Conservation (phyloP, 345 rosid genomes). For the Gynandropsis gynandra region DNA sequence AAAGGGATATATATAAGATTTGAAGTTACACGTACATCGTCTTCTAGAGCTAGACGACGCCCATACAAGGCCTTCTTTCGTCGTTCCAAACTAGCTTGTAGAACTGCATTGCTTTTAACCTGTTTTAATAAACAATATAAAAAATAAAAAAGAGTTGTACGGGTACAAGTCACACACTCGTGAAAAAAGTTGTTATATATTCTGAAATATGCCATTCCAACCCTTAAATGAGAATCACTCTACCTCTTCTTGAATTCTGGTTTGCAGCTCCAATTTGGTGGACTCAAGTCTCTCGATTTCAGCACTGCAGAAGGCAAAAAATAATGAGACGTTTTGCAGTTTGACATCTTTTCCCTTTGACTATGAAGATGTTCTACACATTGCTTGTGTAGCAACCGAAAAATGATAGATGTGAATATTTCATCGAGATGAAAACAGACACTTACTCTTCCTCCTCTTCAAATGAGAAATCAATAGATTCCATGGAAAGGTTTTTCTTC, state of each 20-base stretch:
- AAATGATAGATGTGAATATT: conserved; percentile 16
- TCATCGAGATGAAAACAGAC: conserved; percentile 20
- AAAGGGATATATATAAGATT: background rate
- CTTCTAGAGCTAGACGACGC: conserved; percentile 64
- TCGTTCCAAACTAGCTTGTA: conserved; percentile 52
- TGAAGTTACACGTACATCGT: conserved; percentile 47
- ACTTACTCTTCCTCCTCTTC: conserved; percentile 73
- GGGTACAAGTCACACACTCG: conserved; percentile 11
- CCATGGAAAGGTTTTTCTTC: conserved; percentile 75
- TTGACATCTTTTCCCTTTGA: background rate
- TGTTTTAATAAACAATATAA: no score
- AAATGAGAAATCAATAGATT: conserved; percentile 46
- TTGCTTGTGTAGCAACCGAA: background rate
- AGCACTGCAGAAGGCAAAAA: conserved; percentile 34
- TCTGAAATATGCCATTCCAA: background rate
- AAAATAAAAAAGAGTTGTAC: conserved; percentile 4
- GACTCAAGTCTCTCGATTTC: conserved; percentile 70
- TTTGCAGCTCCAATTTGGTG: conserved; percentile 51
- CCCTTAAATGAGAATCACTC: conserved; percentile 9
- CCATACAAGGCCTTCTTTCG: conserved; percentile 57
- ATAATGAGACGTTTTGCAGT: conserved; percentile 6
- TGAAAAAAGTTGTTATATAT: conserved; percentile 10
- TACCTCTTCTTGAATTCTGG: conserved; percentile 67
- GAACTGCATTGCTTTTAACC: conserved; percentile 56
- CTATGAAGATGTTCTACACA: background rate